Evolutionary conservation across 2,329 filamentous ascomycete genomes (phyloP).

Genomic region (Amauroascus niger): DNA sequence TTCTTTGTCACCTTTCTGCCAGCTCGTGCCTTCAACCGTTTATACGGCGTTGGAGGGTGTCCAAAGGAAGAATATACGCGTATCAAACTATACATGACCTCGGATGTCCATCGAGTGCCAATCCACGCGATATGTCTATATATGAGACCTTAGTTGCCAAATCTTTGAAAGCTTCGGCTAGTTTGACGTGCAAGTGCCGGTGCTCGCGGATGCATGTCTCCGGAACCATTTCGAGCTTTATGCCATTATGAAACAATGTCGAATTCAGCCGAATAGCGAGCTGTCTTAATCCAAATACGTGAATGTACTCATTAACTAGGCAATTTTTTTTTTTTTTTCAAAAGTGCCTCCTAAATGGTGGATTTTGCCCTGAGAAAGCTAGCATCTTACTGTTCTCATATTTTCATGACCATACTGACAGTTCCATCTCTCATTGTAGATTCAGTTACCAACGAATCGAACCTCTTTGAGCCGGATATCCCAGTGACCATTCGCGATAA

Average conservation of each 20-base stretch:
- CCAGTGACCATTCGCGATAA: background rate
- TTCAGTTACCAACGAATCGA: background rate
- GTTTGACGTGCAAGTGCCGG: background rate
- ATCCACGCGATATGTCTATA: background rate
- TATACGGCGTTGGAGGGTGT: background rate
- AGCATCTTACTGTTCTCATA: background rate
- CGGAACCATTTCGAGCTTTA: background rate
- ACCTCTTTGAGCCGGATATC: slow-evolving; percentile 3
- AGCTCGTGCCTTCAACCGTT: background rate
- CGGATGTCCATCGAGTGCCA: background rate
- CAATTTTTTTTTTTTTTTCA: too few species aligned
- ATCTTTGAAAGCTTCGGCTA: background rate
- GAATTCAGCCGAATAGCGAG: too few species aligned
- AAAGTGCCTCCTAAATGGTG: too few species aligned
- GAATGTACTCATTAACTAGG: too few species aligned
- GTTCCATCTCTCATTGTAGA: background rate
- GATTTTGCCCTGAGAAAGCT: background rate
- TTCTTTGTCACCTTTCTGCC: background rate
- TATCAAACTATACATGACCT: background rate
- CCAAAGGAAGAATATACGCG: background rate
- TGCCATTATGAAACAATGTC: background rate
- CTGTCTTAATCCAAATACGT: too few species aligned
- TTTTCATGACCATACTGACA: background rate
- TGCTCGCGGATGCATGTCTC: background rate
- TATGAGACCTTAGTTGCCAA: background rate